These are phyloP conservation scores for Penicillium frequentans DNA, from an alignment of 2,329 filamentous ascomycete species.

Conservation along the genomic window DNA sequence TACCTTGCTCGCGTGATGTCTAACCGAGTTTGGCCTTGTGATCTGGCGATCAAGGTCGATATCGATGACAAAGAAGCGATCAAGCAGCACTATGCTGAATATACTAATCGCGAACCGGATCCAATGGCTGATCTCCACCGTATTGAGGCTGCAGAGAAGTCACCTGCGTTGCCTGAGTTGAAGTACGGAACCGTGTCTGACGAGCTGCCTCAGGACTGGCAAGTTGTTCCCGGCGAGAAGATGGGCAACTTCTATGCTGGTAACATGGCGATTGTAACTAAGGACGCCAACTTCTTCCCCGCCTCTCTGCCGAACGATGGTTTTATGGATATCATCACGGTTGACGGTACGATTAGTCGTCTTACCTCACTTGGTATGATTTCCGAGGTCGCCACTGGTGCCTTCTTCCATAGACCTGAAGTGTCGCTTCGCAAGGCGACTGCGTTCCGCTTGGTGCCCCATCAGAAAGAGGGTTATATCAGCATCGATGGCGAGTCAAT, in stretches of 20 bases:
- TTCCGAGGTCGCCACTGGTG: conserved; percentile 67
- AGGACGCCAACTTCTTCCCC: conserved; percentile 79
- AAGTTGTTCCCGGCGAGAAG: conserved; percentile 69
- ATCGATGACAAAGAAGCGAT: conserved; percentile 73
- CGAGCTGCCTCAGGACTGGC: conserved; percentile 74
- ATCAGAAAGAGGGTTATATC: conserved; percentile 74
- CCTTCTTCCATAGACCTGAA: conserved; percentile 75
- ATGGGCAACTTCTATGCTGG: conserved; percentile 92
- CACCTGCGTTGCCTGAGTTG: conserved; percentile 67
- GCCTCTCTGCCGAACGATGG: conserved; percentile 81
- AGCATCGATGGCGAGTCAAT: conserved; percentile 90
- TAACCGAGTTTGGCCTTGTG: conserved; percentile 81
- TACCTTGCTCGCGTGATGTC: conserved; percentile 74
- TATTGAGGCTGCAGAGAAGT: conserved; percentile 40
- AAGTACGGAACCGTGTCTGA: conserved; percentile 79
- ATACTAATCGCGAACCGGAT: conserved; percentile 35
- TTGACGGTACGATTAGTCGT: conserved; percentile 72
- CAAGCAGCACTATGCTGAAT: conserved; percentile 67
- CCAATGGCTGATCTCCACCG: conserved; percentile 15
- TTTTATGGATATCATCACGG: conserved; percentile 77
- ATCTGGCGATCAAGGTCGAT: conserved; percentile 81
- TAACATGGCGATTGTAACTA: conserved; percentile 92
- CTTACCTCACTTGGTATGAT: conserved; percentile 68
- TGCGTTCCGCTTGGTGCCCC: conserved; percentile 83
- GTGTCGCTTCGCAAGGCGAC: conserved; percentile 81